phyloP scores from a whole-genome alignment of 306 rosid species.

The Casuarina cunninghamiana region DNA sequence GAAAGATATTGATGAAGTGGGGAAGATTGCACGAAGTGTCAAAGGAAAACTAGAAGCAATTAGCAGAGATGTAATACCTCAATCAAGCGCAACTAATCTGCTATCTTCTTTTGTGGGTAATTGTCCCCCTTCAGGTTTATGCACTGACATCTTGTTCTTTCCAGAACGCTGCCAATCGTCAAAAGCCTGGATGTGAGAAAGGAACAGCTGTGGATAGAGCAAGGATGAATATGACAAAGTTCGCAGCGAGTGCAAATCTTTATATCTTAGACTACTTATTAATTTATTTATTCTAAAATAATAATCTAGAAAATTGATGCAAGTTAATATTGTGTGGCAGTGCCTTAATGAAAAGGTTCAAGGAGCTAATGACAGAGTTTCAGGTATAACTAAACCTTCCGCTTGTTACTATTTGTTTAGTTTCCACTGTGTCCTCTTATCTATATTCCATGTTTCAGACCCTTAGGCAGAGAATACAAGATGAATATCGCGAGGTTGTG shows the following conservation, averaged over 20 bases:
- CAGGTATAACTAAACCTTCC: conserved; percentile 51
- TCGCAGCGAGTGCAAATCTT: conserved; percentile 27
- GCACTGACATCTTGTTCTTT: conserved; percentile 31
- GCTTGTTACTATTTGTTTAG: conserved; percentile 17
- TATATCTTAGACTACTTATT: conserved; percentile 13
- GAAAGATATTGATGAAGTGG: conserved; percentile 95
- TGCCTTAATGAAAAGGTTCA: conserved; percentile 74
- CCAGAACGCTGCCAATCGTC: conserved; percentile 77
- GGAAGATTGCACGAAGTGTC: conserved; percentile 81
- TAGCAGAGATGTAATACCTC: conserved; percentile 69
- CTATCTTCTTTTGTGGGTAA: conserved; percentile 14
- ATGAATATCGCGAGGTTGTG: conserved; percentile 98
- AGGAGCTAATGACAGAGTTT: conserved; percentile 89
- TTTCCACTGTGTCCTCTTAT: conserved; percentile 33
- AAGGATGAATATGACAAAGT: conserved; percentile 95
- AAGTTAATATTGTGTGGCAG: conserved; percentile 47
- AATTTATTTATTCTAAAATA: background rate
- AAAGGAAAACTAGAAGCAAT: conserved; percentile 81
- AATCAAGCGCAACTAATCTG: conserved; percentile 19
- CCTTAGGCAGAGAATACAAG: conserved; percentile 92
- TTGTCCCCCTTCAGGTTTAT: background rate
- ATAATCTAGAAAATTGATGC: conserved; percentile 24
- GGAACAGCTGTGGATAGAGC: conserved; percentile 94
- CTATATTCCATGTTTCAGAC: conserved; percentile 45
- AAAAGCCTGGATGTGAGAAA: conserved; percentile 91